phyloP scores from a whole-genome alignment of 1,284 basidiomycete genomes.

The Ustilago lituana region DNA sequence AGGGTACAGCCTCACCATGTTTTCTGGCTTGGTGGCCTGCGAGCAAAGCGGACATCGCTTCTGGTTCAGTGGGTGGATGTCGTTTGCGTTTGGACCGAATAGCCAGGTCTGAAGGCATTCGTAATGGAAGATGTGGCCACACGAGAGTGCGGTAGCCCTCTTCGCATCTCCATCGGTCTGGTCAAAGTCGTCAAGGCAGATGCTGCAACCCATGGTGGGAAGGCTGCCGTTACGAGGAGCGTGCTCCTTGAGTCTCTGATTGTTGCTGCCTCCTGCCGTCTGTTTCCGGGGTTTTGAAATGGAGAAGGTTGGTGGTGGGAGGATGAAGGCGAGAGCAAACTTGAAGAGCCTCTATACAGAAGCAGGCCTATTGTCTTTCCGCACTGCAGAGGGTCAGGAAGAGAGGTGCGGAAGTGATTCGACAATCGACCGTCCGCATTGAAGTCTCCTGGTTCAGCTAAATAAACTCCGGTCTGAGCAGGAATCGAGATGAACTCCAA shows the following conservation, averaged over 20 bases:
- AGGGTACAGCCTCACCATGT: constrained; percentile 28
- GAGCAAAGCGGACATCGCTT: constrained; percentile 41
- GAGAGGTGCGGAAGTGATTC: neutral
- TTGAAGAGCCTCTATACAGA: too few species aligned
- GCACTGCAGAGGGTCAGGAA: too few species aligned
- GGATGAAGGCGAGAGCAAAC: too few species aligned
- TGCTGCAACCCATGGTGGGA: constrained; percentile 38
- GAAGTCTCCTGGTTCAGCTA: too few species aligned
- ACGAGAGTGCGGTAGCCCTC: constrained; percentile 30
- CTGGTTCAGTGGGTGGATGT: neutral
- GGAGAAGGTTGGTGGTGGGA: too few species aligned
- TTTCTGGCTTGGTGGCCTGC: neutral
- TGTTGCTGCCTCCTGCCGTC: too few species aligned
- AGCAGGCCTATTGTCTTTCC: too few species aligned
- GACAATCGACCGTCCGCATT: too few species aligned
- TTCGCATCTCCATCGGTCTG: constrained; percentile 21
- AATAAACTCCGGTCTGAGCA: too few species aligned
- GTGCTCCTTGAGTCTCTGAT: too few species aligned
- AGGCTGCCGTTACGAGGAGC: neutral
- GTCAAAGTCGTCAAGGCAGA: constrained; percentile 46
- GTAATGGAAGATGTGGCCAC: constrained; percentile 48
- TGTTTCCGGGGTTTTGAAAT: too few species aligned
- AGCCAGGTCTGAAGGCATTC: constrained; percentile 40
- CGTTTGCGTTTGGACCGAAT: constrained; percentile 11
- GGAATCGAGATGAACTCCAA: too few species aligned